Base-by-base conservation (phyloP, 2,329 filamentous ascomycete genomes). In the Talaromyces albobiverticillius region DNA sequence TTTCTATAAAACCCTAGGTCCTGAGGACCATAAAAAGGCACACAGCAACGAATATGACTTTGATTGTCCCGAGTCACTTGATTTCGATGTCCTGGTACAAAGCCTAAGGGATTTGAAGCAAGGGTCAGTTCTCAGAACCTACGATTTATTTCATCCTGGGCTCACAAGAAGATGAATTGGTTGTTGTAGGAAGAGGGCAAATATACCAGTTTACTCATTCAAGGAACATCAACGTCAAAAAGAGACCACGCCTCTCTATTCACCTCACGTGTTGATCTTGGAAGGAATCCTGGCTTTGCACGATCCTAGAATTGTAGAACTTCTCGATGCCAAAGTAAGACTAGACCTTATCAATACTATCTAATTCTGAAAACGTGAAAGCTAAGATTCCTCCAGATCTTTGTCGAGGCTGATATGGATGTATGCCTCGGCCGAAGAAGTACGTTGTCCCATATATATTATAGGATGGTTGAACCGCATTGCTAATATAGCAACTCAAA, bases 211-310 rank as follows among this genome's bases (percentile, higher is more conserved):
- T 10, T 99, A 99, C 70, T 99, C 94, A 0, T 99, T 99, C 71
- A 83, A 90, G 61, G 88, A 96, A 67, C 94, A 99, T 72, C 84
- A 89, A 58, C 84, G 94, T 46, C 71, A 92, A 46, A 79, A 86
- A 10, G 80, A 88, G 60, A 95, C 91, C 0, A 95, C 88, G 0
- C 87, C 89, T 1, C 90, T 99, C 57, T 99, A 99, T 69, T 97
- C 94, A 4, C 94, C 94, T 1, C 94, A 96, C 71, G 94, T 99
- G 22, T 79, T 99, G 23, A 91, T 99, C 45, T 76, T 99, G 13
- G 94, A 99, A 76, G 94, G 94, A 18, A 99, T 99, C 26, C 90
- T 99, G 72, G 94, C 94, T 7, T 78, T 99, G 11, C 91, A 96
- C 66, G 94, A 99, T 66, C 84, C 83, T 22, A 83, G 93, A 56